A percentile compares a stretch with the other conserved stretches of the same genome.
Conservation (phyloP, 1,284 basidiomycete genomes). For the Fomes fomentarius region DNA sequence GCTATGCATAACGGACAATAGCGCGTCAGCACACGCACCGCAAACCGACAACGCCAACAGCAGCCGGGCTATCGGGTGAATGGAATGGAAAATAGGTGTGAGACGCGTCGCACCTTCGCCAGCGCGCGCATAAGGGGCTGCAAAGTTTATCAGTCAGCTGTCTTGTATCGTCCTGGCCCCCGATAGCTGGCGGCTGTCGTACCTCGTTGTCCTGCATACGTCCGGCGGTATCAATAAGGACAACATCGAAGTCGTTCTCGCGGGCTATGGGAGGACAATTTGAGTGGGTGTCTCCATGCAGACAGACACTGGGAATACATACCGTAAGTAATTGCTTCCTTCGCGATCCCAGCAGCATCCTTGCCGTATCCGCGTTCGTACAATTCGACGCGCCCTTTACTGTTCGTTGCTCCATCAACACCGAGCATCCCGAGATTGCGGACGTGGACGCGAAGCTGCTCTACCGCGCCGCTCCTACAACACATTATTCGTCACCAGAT, state of each 20-base stretch:
- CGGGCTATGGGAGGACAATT: slow-evolving; percentile 52
- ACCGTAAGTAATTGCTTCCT: slow-evolving; percentile 93
- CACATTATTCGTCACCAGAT: background rate
- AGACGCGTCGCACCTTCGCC: slow-evolving; percentile 71
- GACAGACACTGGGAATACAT: slow-evolving; percentile 25
- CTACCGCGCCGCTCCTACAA: slow-evolving; percentile 89
- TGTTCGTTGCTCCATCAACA: slow-evolving; percentile 65
- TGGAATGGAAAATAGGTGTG: too few relatives aligned
- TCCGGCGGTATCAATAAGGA: slow-evolving; percentile 96
- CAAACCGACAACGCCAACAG: background rate
- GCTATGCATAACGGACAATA: slow-evolving; percentile 43
- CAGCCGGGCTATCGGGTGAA: too few relatives aligned
- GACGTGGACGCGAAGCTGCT: slow-evolving; percentile 96
- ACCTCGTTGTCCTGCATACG: slow-evolving; percentile 99
- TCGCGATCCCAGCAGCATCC: slow-evolving; percentile 97
- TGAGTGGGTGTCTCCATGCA: background rate
- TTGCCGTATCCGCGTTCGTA: slow-evolving; percentile 98
- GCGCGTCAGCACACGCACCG: background rate
- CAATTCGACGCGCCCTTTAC: slow-evolving; percentile 84
- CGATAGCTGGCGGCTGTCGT: slow-evolving; percentile 24
- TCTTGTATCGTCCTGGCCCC: too few relatives aligned
- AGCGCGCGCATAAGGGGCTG: slow-evolving; percentile 96
- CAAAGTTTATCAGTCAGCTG: slow-evolving; percentile 6
- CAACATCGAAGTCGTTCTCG: slow-evolving; percentile 90
- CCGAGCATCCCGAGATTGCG: slow-evolving; percentile 91